Evolutionary conservation across 2,329 filamentous ascomycete genomes (phyloP), one percentile per base, ranked within the genome.

Genomic region (Fusarium cicatricum): DNA sequence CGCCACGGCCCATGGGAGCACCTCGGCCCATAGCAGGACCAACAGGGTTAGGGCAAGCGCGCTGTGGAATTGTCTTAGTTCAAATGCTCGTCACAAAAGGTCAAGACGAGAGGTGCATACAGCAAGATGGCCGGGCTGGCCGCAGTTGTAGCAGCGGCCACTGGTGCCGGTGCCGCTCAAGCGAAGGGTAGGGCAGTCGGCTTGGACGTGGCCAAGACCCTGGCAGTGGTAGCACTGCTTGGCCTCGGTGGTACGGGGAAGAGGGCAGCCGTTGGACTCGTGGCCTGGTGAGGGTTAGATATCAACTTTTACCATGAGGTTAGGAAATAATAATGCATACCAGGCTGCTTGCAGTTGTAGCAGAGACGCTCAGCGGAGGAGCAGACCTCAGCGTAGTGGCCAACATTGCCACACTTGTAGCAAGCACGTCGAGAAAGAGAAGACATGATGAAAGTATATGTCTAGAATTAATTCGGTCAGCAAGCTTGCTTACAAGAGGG

Each of bases 151-250:
- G 88, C 95, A 99, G 69, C 92, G 91, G 64, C 91, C 92, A 74
- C 90, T 88, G 58, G 89, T 88, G 62, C 88, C 86, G 69, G 89
- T 90, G 66, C 90, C 93, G 77, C 88, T 96, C 76, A 99, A 79
- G 69, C 95, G 92, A 64, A 99, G 86, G 60, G 95, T 98, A 71
- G 95, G 95, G 85, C 95, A 99, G 78, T 99, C 95, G 68, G 95
- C 95, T 83, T 99, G 95, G 71, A 99, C 95, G 76, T 99, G 95
- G 67, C 95, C 95, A 60, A 98, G 86, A 55, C 95, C 95, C 83
- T 98, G 95, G 85, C 95, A 99, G 82, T 98, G 95, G 78, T 99
- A 99, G 87, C 95, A 99, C 84, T 99, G 95, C 88, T 99, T 99
- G 47, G 92, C 92, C 81, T 99, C 95, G 64, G 95, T 97, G 59